phyloP scores from a whole-genome alignment of 176 grass and related monocot genomes.

The Typha latifolia region DNA sequence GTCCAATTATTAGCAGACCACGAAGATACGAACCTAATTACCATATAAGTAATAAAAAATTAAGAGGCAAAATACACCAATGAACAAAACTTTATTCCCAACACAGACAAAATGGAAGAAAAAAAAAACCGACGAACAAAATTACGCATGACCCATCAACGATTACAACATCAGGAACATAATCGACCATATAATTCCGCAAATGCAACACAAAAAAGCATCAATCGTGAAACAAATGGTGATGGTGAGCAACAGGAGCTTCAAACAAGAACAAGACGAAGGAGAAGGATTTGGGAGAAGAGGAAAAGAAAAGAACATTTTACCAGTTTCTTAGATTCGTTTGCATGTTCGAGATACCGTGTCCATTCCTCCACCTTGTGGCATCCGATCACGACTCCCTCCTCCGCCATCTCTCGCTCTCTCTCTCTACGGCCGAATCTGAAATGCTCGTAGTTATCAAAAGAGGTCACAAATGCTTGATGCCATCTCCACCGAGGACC shows the following conservation, averaged over 20 bases:
- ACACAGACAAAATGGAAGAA: too few relatives aligned
- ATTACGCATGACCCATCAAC: not conserved
- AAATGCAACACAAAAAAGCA: not conserved
- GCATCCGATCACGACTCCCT: slow-evolving; percentile 58
- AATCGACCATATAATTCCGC: not conserved
- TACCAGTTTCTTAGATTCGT: slow-evolving; percentile 50
- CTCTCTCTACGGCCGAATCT: not conserved
- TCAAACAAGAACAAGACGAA: not conserved
- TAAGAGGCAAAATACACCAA: too few relatives aligned
- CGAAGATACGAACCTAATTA: too few relatives aligned
- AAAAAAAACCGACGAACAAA: not conserved
- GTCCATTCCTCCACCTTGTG: slow-evolving; percentile 44
- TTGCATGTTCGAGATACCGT: slow-evolving; percentile 25
- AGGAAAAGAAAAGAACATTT: too few relatives aligned
- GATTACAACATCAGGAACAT: not conserved
- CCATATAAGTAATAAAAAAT: too few relatives aligned
- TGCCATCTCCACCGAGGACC: too few relatives aligned
- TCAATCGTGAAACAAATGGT: not conserved
- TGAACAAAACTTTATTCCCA: too few relatives aligned
- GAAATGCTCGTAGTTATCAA: not conserved
- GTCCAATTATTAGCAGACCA: too few relatives aligned
- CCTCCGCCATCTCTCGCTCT: slow-evolving; percentile 38
- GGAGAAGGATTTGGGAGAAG: not conserved
- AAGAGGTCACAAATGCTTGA: too few relatives aligned
- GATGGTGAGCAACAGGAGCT: not conserved